These are phyloP conservation scores for Graphilbum fragrans DNA, from an alignment of 2,329 filamentous ascomycete species.

Conservation along the genomic window DNA sequence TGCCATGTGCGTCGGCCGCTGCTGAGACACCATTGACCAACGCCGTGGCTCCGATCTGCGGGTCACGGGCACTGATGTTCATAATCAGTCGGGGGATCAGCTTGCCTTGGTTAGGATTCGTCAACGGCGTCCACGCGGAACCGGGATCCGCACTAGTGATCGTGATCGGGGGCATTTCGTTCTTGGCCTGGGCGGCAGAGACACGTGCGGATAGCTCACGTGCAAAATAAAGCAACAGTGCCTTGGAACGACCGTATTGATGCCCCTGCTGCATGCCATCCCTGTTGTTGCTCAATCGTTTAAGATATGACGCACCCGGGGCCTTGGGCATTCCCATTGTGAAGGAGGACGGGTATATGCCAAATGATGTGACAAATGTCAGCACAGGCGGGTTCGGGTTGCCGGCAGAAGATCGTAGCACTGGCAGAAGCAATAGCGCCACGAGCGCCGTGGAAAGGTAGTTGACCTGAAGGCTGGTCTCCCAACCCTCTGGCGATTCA, in stretches of 20 bases:
- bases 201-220: conserved; percentile 21
- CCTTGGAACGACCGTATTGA: conserved; percentile 25
- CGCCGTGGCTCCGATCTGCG: conserved; percentile 22
- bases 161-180: conserved; percentile 16
- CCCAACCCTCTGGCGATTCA: conserved; percentile 25
- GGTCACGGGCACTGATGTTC: conserved; percentile 23
- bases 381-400: conserved; percentile 22
- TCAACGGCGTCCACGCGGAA: conserved; percentile 25
- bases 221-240: conserved; percentile 22
- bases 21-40: conserved; percentile 23
- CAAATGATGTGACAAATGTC: conserved; percentile 25
- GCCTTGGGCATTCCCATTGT: conserved; percentile 19
- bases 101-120: conserved; percentile 20
- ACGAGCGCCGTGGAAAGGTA: conserved; percentile 22
- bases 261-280: conserved; percentile 22
- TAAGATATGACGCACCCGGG: conserved; percentile 20
- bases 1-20: conserved; percentile 17
- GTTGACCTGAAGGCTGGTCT: conserved; percentile 25
- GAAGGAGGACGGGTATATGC: conserved; percentile 23
- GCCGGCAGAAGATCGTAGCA: conserved; percentile 12
- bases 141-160: conserved; percentile 26
- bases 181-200: conserved; percentile 6
- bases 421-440: conserved; percentile 19
- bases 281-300: conserved; percentile 21
- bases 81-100: conserved; percentile 24